Evolutionary conservation across 495 filamentous ascomycete species (phyloP).

Genomic region (Aspergillus coremiiformis): DNA sequence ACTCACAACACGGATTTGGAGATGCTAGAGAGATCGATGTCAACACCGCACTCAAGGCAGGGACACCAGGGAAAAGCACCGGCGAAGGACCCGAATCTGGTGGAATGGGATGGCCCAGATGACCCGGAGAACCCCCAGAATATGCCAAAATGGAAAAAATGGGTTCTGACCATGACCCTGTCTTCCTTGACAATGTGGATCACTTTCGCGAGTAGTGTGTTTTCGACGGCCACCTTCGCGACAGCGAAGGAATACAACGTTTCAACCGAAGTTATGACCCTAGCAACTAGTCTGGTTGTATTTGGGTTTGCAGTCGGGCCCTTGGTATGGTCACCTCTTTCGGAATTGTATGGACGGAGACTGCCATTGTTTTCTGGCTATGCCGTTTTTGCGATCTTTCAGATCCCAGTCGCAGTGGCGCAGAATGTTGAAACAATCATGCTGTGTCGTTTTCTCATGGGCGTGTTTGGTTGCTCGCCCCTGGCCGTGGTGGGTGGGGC

Average conservation of each 20-base stretch:
- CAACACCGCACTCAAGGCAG: constrained; percentile 2
- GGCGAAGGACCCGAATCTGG: constrained; percentile 34
- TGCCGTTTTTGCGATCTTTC: constrained; percentile 51
- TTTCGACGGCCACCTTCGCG: constrained; percentile 46
- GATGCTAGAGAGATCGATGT: neutral
- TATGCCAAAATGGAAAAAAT: constrained; percentile 55
- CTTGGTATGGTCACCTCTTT: constrained; percentile 47
- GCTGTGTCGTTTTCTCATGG: constrained; percentile 53
- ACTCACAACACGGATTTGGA: neutral
- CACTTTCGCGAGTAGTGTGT: constrained; percentile 53
- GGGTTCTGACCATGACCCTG: constrained; percentile 59
- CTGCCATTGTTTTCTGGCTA: constrained; percentile 51
- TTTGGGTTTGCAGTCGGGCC: constrained; percentile 50
- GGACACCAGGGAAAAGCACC: constrained; percentile 14
- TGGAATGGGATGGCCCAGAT: constrained; percentile 41
- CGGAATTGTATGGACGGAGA: constrained; percentile 52
- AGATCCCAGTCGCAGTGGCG: constrained; percentile 54
- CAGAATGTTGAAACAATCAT: constrained; percentile 53
- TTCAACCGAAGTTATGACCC: constrained; percentile 46
- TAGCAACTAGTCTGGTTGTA: constrained; percentile 51
- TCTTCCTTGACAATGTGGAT: constrained; percentile 51
- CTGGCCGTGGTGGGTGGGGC: constrained; percentile 55
- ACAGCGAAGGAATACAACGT: constrained; percentile 46
- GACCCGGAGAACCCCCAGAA: constrained; percentile 71
- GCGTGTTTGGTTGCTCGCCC: constrained; percentile 56